Conservation (phyloP, 257 asterid genomes). For the Solanum paucissectum region DNA sequence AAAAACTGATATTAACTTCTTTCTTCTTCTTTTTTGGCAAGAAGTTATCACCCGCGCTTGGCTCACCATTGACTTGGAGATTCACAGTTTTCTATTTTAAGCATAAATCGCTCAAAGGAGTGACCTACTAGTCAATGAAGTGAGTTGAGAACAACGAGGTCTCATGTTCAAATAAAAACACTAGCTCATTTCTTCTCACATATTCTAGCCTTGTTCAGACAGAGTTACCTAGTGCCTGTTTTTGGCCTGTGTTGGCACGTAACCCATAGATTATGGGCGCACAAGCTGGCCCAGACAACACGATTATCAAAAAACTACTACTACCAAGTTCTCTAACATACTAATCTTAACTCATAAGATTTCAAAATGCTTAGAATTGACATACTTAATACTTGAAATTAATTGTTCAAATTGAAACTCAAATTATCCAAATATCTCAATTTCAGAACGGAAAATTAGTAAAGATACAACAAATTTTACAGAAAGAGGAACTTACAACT, state of each 20-base stretch:
- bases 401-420: neutral
- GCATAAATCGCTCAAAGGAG: neutral
- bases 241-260: neutral
- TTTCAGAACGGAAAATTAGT: neutral
- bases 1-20: neutral
- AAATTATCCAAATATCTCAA: neutral
- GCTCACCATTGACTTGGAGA: neutral
- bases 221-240: neutral
- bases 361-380: neutral
- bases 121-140: neutral
- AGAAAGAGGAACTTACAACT: neutral
- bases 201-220: neutral
- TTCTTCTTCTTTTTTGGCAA: neutral
- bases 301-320: rapidly evolving
- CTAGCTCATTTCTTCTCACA: neutral
- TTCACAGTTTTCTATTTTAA: neutral
- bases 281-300: neutral
- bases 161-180: neutral
- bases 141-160: neutral
- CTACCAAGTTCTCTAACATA: neutral
- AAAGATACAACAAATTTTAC: neutral
- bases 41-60: neutral
- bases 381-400: neutral
- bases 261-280: neutral
- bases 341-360: neutral